These are phyloP conservation scores for Styphnolobium japonicum DNA, from an alignment of 306 rosid species.

Conservation along the genomic window DNA sequence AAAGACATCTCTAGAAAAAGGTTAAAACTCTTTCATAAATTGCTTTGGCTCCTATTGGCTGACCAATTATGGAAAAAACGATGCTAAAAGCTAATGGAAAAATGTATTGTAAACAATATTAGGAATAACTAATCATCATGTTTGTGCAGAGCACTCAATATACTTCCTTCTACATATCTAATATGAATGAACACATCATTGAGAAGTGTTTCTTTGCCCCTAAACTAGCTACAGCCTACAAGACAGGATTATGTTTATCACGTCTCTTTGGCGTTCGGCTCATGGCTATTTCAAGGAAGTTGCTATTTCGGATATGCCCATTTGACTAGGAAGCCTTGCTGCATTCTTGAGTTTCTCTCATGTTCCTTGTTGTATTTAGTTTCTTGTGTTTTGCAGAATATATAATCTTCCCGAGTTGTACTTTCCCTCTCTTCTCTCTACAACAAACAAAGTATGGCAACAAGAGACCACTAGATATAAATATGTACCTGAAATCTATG, in stretches of 20 bases:
- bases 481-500: conserved; percentile 77
- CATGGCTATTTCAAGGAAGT: no score
- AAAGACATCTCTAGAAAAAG: not conserved
- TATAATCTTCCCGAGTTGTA: not conserved
- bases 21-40: not conserved
- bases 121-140: no score
- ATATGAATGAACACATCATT: no score
- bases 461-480: conserved; percentile 3
- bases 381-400: not conserved
- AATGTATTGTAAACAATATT: not conserved
- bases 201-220: no score
- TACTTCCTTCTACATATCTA: not conserved
- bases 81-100: not conserved
- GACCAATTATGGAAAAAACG: not conserved
- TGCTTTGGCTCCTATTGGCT: not conserved
- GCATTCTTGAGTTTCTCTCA: not conserved
- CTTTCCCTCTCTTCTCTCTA: not conserved
- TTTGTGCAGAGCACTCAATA: not conserved
- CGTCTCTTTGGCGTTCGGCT: not conserved
- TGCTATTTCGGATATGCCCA: no score
- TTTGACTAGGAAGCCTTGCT: no score
- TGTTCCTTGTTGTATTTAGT: not conserved
- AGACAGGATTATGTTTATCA: not conserved
- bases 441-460: not conserved
- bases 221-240: no score